Evolutionary conservation across 257 asterid species (phyloP), one percentile per base, ranked within the genome.

Genomic region (Solanum dulcamara): DNA sequence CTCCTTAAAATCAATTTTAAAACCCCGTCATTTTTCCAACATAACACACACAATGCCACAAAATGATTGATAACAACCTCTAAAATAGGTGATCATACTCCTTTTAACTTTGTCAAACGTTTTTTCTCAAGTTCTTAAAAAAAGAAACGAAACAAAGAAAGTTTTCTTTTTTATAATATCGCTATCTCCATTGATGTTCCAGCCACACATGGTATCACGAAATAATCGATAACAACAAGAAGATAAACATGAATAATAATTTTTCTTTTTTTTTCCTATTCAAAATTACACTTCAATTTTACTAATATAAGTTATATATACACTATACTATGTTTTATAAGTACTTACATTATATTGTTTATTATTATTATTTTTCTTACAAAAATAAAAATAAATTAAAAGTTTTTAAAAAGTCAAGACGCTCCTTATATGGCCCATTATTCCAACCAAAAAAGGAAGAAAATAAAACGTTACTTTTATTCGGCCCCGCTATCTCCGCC

Each of bases 391-490:
- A 1, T 18, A 81, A 81, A 46, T 0, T 4, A 15, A 42, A 83
- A 33, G 53, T 35, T n/a, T n/a, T n/a, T n/a, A 6, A 26, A 2
- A 66, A 46, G 80, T 62, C 35, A 83, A 32, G 46, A 32, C 80
- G 85, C 85, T 83, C 86, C 64, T 26, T 26, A 79, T 35, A 20
- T 28, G 84, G 87, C 89, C 80, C 81, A 42, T 6, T 32, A 35
- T 0, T 57, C 53, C 59, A 35, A 66, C 33, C 15, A 75, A 85
- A 55, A 51, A 75, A 42, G n/a, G 87, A 64, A 70, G 62, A 33
- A 33, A 67, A 87, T 17, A 10, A 55, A 57, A 88, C 93, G 92
- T 93, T 90, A 90, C 93, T 62, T 87, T 72, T 84, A 24, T 38
- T 10, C 24, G 18, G 40, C 20, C 81, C 79, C 88, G 88, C 84